These are phyloP conservation scores for Vickermania ingenoplastis DNA, from an alignment of 208 protist species.

Conservation along the genomic window DNA sequence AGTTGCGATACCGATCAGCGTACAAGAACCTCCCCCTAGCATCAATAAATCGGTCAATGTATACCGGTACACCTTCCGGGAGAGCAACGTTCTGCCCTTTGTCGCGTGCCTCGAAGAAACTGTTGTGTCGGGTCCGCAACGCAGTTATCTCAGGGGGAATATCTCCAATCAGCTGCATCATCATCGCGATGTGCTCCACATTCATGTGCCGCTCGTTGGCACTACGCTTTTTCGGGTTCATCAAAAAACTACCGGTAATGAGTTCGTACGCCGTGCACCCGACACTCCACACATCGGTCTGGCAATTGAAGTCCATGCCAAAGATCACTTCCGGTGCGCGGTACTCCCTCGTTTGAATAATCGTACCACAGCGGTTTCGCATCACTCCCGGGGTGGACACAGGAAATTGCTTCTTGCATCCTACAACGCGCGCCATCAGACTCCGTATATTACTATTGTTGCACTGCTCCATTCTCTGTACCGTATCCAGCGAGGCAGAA, in stretches of 20 bases:
- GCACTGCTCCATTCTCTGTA: conserved; percentile 7
- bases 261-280: conserved; percentile 87
- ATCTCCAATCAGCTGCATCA: conserved; percentile 74
- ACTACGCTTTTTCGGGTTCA: conserved; percentile 58
- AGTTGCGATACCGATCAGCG: neutral
- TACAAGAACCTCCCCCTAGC: neutral
- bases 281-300: conserved; percentile 87
- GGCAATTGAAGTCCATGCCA: conserved; percentile 78
- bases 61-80: neutral
- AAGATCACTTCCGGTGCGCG: conserved; percentile 84
- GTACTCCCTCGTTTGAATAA: conserved; percentile 91
- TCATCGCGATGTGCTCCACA: conserved; percentile 28
- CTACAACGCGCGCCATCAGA: conserved; percentile 25
- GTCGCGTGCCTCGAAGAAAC: neutral
- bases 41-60: conserved; percentile 1
- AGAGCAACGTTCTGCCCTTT: neutral
- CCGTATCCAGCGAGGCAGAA: conserved; percentile 50
- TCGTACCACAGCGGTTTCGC: conserved; percentile 43
- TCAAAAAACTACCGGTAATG: conserved; percentile 77
- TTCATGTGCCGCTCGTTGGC: conserved; percentile 10
- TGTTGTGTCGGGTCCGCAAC: conserved; percentile 8
- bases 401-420: conserved; percentile 50
- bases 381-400: conserved; percentile 41
- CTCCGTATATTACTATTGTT: neutral
- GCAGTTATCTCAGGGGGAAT: conserved; percentile 40